Percentiles rank a stretch among this genome's conserved stretches.
phyloP scores from a whole-genome alignment of 495 filamentous ascomycete species.

The Trichoderma orchidacearum region DNA sequence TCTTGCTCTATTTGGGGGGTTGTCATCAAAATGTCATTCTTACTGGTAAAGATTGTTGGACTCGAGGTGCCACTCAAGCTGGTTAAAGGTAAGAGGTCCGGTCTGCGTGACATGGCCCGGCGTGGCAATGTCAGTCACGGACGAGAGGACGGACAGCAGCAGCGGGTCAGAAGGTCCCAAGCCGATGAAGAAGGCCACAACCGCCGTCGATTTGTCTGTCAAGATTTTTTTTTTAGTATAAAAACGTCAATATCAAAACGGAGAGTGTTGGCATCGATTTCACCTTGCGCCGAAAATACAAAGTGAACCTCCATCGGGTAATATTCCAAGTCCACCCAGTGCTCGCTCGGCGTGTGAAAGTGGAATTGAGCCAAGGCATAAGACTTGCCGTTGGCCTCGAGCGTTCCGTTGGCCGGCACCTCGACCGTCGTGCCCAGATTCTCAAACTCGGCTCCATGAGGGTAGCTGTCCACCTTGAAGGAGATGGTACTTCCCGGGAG shows the following conservation, averaged over 20 bases:
- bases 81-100: conserved; percentile 39
- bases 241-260: conserved; percentile 4
- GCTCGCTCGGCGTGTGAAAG: conserved; percentile 58
- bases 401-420: conserved; percentile 28
- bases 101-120: conserved; percentile 44
- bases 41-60: conserved; percentile 7
- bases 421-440: conserved; percentile 48
- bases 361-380: conserved; percentile 53
- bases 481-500: conserved; percentile 22
- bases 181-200: conserved; percentile 47
- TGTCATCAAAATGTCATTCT: too few relatives aligned
- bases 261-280: too few relatives aligned
- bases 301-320: conserved; percentile 53
- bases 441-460: conserved; percentile 35
- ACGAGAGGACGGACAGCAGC: conserved; percentile 39
- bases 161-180: conserved; percentile 14
- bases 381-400: conserved; percentile 27
- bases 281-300: conserved; percentile 40
- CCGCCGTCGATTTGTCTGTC: conserved; percentile 28
- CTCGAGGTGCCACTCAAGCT: conserved; percentile 30
- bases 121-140: conserved; percentile 33
- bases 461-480: conserved; percentile 18
- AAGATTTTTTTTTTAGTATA: neutral
- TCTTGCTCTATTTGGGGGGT: too few relatives aligned
- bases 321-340: conserved; percentile 40